A percentile compares a stretch with the other conserved stretches of the same genome.
These are phyloP conservation scores for Rhizopus stolonifer DNA, from an alignment of 371 early-diverging fungal genomes.

Conservation along the genomic window DNA sequence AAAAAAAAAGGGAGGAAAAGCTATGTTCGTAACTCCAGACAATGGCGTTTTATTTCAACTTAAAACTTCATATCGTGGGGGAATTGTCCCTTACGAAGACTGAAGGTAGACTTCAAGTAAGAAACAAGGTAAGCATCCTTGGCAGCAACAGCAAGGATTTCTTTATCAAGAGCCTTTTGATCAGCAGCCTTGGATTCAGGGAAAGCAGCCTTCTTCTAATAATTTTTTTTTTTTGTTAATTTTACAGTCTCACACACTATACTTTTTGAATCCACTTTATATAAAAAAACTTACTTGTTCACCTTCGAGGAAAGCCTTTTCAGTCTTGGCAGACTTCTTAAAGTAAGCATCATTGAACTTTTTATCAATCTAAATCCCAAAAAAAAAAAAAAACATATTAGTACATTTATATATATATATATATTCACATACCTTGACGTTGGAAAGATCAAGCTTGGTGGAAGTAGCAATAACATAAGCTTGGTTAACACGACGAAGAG, in stretches of 20 bases:
- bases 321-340: slow-evolving; percentile 71
- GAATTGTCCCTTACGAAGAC: slow-evolving; percentile 91
- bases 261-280: not conserved
- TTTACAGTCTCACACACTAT: not conserved
- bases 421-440: slow-evolving; percentile 52
- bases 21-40: too few relatives aligned
- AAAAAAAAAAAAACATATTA: not conserved
- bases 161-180: slow-evolving; percentile 87
- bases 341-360: slow-evolving; percentile 90
- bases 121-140: slow-evolving; percentile 80
- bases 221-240: too few relatives aligned
- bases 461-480: slow-evolving; percentile 97
- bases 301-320: slow-evolving; percentile 81
- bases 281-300: slow-evolving; percentile 30
- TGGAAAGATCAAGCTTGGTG: slow-evolving; percentile 89
- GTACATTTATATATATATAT: not conserved
- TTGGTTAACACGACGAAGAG: slow-evolving; percentile 95
- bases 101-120: slow-evolving; percentile 85
- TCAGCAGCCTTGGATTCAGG: slow-evolving; percentile 69
- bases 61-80: slow-evolving; percentile 94
- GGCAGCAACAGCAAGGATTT: slow-evolving; percentile 72
- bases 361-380: slow-evolving; percentile 53
- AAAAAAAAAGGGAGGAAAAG: too few relatives aligned
- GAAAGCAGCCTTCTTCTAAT: slow-evolving; percentile 61
- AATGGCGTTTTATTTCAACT: slow-evolving; percentile 26